Evolutionary conservation across 2,329 filamentous ascomycete species (phyloP).

Genomic region (Trichoderma pleuroti): DNA sequence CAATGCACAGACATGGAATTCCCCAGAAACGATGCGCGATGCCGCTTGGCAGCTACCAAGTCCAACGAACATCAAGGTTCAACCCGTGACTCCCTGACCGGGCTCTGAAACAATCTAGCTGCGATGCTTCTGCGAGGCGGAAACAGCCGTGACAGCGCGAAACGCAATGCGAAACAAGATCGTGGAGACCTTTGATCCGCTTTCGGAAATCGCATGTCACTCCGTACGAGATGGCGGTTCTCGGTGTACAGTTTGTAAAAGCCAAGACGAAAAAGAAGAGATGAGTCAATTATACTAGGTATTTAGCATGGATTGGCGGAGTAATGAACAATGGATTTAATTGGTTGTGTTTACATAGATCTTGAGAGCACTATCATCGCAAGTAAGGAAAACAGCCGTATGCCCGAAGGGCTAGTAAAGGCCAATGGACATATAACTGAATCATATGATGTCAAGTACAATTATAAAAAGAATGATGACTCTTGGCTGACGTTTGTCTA

Average conservation of each 20-base stretch:
- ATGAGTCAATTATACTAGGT: neutral
- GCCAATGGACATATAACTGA: neutral
- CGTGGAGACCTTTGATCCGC: neutral
- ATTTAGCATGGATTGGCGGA: neutral
- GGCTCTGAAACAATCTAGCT: constrained; percentile 10
- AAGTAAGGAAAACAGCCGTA: neutral
- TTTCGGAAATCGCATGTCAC: neutral
- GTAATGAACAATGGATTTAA: neutral
- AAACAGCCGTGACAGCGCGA: neutral
- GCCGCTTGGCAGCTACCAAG: neutral
- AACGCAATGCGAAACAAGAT: constrained; percentile 15
- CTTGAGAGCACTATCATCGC: neutral
- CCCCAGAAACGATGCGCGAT: neutral
- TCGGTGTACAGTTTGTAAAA: neutral
- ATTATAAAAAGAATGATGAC: rapidly evolving
- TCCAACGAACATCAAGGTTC: neutral
- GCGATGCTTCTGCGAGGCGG: neutral
- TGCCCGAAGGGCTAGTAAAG: neutral
- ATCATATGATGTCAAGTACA: neutral
- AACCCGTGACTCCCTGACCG: neutral
- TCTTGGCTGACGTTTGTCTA: neutral
- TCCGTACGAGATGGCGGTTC: neutral
- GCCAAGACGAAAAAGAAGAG: neutral
- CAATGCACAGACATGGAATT: neutral
- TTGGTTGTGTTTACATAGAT: neutral